Base-by-base conservation (phyloP, 257 asterid genomes). In the Gentiana macrophylla region DNA sequence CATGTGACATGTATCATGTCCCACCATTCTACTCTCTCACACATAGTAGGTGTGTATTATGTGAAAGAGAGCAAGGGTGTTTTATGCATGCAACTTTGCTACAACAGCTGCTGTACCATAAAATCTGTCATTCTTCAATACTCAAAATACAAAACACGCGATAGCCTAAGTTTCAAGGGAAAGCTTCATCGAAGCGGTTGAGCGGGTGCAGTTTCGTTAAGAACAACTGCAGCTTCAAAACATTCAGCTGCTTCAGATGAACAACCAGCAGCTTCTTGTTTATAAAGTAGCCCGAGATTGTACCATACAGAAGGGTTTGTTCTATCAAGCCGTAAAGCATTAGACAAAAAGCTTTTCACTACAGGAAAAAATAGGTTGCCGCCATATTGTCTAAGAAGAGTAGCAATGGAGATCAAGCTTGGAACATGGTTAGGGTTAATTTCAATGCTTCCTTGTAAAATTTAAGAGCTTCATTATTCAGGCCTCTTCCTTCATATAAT, bases 211-310 rank as follows among this genome's bases (percentile, higher is more conserved):
- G 94, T 67, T 70, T 89, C 97, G 67, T 83, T 86, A 56, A 89
- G 85, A 64, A 78, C 51, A 13, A 86, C 78, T 24, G 97, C 97
- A 68, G 97, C 97, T 75, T 84, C 90, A 12, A 89, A 89, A 66
- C 97, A 89, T 66, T 86, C 92, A 0, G 77, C 95, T 5, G 95
- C 97, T 58, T 84, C 86, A 12, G 68, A 35, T 10, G 74, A 66
- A 13, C 76, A 76, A 32, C 68, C 60, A 5, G 73, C 65, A 32
- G 37, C 60, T 53, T 75, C 86, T 12, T 57, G 64, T 79, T 78
- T 86, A 75, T 79, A 78, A 35, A 89, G 75, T 50, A 89, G 70
- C 37, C 97, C 97, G 3, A 89, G 95, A 77, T 81, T 78, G 78
- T 86, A 84, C 97, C 97, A 89, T 0, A 95, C 97, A 0, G 63